Base-by-base conservation (phyloP, 2,329 filamentous ascomycete species). In the Didymosphaeria variabile region DNA sequence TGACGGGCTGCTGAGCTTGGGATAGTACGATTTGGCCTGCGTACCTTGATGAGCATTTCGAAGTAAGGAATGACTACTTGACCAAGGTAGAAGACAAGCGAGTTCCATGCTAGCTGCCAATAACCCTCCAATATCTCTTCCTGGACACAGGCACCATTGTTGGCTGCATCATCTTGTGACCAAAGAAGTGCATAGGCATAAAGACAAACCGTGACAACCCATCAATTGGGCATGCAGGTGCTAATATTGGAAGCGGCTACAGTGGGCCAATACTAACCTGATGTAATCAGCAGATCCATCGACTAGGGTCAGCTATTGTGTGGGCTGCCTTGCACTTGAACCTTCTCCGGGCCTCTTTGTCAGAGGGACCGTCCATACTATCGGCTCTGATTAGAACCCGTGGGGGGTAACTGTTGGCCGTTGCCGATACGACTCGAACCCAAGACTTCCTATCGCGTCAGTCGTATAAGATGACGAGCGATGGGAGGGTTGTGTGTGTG, bases 181-280 rank as follows among this genome's bases (percentile, higher is more conserved):
- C 40, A n/a, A 44, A 21, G 38, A 44, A 6, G 13, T 21, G 1
- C 8, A 29, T 3, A n/a, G 29, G 13, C 15, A 12, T 12, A 31
- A 31, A 42, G 52, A 45, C 26, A 10, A 45, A 31, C 32, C 17
- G 2, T 32, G 21, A n/a, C 17, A 23, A 42, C 51, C 36, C 15
- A 54, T 8, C 17, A 5, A 44, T 6, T 29, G 15, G 21, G 12
- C 49, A 19, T 60, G 31, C 36, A 56, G 26, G 61, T 61, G 58
- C 65, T 66, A 66, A 65, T 64, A 58, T 55, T 67, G 62, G 67
- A 57, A 49, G 46, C 46, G 26, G 40, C 15, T 61, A 58, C 61
- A 64, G 66, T 59, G 62, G 62, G 62, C 63, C 64, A 65, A 59
- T 63, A 58, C 58, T 47, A 26, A 13, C 17, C 12, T 44, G 50